Percentiles rank a stretch among this genome's conserved stretches.
Conservation (phyloP, 1,284 basidiomycete species). For the Moniliella sp. region DNA sequence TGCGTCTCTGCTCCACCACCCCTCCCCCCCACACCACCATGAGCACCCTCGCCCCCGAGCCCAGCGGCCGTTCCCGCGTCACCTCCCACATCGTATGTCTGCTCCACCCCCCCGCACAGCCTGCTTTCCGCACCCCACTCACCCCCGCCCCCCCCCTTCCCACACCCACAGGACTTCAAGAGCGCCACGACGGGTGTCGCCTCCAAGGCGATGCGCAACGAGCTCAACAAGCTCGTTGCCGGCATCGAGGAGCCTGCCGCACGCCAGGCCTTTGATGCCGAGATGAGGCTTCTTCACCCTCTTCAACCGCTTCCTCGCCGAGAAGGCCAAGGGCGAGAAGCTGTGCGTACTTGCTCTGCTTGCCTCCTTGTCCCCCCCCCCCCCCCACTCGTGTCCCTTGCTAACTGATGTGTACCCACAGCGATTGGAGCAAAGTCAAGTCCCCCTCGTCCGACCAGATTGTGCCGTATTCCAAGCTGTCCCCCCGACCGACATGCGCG, state of each 20-base stretch:
- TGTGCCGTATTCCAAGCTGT: conserved; percentile 64
- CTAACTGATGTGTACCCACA: conserved; percentile 33
- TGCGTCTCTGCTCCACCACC: too few species aligned
- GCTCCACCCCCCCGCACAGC: too few species aligned
- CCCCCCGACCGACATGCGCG: conserved; percentile 19
- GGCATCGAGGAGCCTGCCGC: conserved; percentile 55
- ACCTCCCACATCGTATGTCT: too few species aligned
- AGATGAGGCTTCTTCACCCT: conserved; percentile 99
- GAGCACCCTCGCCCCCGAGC: too few species aligned
- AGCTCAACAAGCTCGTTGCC: conserved; percentile 73
- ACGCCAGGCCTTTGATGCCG: conserved; percentile 84
- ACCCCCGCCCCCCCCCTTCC: conserved; percentile 3
- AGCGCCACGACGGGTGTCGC: conserved; percentile 91
- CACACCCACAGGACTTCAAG: conserved; percentile 51
- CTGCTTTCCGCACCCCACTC: too few species aligned
- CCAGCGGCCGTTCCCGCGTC: too few species aligned
- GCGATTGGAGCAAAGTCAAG: conserved; percentile 90
- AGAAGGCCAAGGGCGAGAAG: conserved; percentile 80
- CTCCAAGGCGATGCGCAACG: conserved; percentile 93
- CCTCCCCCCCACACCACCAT: too few species aligned
- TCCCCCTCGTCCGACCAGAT: conserved; percentile 82
- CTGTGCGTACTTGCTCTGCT: conserved; percentile 52
- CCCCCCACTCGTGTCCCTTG: too few species aligned
- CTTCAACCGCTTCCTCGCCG: conserved; percentile 87
- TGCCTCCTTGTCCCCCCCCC: too few species aligned